Conservation (phyloP, 148 eudicot species). For the Rhododendron mucronatum region DNA sequence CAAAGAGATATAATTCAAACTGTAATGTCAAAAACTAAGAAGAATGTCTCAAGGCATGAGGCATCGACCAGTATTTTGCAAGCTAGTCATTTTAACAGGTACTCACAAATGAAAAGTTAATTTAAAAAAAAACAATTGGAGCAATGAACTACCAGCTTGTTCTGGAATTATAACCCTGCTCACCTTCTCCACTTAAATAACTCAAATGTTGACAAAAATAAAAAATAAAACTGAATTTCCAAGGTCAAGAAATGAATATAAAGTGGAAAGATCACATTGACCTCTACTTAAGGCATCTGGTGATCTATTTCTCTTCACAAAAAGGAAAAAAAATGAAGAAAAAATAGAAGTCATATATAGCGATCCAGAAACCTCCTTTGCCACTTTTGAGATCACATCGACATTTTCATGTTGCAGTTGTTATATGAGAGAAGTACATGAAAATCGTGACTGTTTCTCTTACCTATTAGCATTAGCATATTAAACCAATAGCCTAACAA, state of each 20-base stretch:
- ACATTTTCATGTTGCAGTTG: background rate
- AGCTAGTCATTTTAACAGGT: background rate
- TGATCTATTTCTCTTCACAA: background rate
- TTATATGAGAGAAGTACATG: background rate
- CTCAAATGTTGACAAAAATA: background rate
- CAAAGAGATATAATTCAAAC: background rate
- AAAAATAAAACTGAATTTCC: background rate
- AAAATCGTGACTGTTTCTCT: background rate
- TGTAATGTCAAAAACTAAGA: background rate
- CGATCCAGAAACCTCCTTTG: background rate
- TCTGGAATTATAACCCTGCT: too few species aligned
- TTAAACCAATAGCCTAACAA: background rate
- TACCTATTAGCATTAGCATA: background rate
- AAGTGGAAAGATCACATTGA: background rate
- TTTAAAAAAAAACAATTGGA: background rate
- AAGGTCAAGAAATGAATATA: background rate
- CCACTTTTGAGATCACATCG: background rate
- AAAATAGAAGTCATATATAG: too few species aligned
- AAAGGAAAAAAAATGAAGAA: too few species aligned
- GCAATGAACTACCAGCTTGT: too few species aligned
- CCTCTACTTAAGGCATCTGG: background rate
- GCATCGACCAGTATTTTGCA: background rate
- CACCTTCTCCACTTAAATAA: background rate
- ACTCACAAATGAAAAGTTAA: background rate
- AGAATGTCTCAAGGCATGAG: background rate